phyloP scores from a whole-genome alignment of 192 early-diverging fungal species.

The Thamnidium elegans region DNA sequence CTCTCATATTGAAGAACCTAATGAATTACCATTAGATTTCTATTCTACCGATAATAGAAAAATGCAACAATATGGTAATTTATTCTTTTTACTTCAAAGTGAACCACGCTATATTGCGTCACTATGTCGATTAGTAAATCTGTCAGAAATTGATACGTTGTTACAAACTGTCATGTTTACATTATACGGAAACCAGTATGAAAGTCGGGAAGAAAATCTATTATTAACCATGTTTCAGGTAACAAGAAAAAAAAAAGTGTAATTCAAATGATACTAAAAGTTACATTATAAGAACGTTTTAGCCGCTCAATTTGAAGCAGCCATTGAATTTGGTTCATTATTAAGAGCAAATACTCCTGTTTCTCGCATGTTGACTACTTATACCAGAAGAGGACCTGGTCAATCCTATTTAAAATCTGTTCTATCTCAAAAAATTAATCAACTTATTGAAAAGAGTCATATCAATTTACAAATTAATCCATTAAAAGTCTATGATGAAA shows the following conservation, averaged over 20 bases:
- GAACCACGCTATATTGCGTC: conserved; percentile 87
- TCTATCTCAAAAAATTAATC: conserved; percentile 74
- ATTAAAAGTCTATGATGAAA: conserved; percentile 80
- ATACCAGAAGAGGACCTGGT: conserved; percentile 86
- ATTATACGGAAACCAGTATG: conserved; percentile 92
- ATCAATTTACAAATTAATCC: conserved; percentile 92
- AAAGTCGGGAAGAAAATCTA: conserved; percentile 90
- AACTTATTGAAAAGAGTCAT: conserved; percentile 74
- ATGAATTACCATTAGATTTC: conserved; percentile 29
- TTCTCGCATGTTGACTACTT: conserved; percentile 97
- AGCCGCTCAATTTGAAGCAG: conserved; percentile 84
- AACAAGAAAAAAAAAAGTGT: neutral
- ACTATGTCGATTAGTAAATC: conserved; percentile 74
- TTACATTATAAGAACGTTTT: conserved; percentile 9
- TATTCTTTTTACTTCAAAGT: conserved; percentile 89
- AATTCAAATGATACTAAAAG: neutral
- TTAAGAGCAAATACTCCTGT: conserved; percentile 94
- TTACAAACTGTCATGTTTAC: conserved; percentile 95
- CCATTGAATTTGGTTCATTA: conserved; percentile 83
- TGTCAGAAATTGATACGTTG: conserved; percentile 87
- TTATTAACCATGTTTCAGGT: conserved; percentile 93
- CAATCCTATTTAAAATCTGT: conserved; percentile 88
- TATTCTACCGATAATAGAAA: conserved; percentile 74
- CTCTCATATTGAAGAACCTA: conserved; percentile 65
- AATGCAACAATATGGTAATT: conserved; percentile 81